These are phyloP conservation scores for Aquilaria yunnanensis DNA, from an alignment of 345 rosid genomes.

Conservation along the genomic window DNA sequence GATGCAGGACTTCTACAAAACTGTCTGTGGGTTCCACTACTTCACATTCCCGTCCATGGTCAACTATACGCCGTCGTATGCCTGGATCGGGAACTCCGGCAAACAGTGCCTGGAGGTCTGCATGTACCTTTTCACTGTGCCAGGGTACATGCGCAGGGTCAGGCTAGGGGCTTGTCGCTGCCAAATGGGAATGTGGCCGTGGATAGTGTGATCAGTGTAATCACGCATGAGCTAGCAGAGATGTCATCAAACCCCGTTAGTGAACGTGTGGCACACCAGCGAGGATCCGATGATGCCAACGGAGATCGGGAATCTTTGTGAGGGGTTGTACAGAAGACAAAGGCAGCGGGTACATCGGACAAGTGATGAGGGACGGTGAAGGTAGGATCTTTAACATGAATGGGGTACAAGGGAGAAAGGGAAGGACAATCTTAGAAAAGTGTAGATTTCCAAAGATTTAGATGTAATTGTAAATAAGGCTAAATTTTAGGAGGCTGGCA, in stretches of 20 bases:
- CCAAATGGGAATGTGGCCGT: slow-evolving; percentile 82
- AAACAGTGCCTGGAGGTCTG: slow-evolving; percentile 93
- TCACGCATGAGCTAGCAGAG: slow-evolving; percentile 91
- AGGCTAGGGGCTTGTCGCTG: slow-evolving; percentile 55
- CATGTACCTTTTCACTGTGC: slow-evolving; percentile 86
- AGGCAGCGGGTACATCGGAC: slow-evolving; percentile 89
- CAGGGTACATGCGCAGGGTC: slow-evolving; percentile 73
- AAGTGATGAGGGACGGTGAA: slow-evolving; percentile 58
- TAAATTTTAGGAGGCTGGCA: no score
- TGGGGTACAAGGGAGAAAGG: slow-evolving; percentile 56
- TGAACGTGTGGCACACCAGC: slow-evolving; percentile 97
- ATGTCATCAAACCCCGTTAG: slow-evolving; percentile 70
- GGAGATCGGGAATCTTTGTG: slow-evolving; percentile 85
- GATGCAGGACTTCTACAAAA: slow-evolving; percentile 87
- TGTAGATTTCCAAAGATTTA: no score
- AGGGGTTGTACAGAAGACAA: slow-evolving; percentile 95
- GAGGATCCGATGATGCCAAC: slow-evolving; percentile 95
- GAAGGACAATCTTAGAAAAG: no score
- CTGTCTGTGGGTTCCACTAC: slow-evolving; percentile 95
- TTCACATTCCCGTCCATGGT: slow-evolving; percentile 97
- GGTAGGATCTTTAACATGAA: slow-evolving; percentile 72
- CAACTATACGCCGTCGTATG: slow-evolving; percentile 92
- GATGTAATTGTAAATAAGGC: no score
- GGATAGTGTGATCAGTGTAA: slow-evolving; percentile 96
- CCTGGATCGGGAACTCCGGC: slow-evolving; percentile 90